Conservation (phyloP, 352 stramenopile species). For the Phytophthora brassicae region DNA sequence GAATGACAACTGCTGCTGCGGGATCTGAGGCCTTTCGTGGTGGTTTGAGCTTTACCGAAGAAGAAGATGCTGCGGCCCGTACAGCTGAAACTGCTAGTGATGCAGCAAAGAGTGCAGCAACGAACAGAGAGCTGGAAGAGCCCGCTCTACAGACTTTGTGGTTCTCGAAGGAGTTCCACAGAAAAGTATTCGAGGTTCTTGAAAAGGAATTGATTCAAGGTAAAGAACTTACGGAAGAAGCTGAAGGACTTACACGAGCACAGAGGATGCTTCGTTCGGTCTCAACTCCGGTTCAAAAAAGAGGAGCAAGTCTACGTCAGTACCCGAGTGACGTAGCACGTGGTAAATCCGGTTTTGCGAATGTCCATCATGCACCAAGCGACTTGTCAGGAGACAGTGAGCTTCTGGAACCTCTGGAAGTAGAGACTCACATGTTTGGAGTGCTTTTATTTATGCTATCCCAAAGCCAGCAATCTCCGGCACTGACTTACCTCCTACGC, state of each 20-base stretch:
- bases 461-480: slow-evolving; percentile 64
- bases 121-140: slow-evolving; percentile 70
- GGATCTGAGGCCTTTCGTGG: slow-evolving; percentile 11
- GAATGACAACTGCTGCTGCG: slow-evolving; percentile 10
- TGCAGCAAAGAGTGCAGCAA: slow-evolving; percentile 74
- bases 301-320: slow-evolving; percentile 44
- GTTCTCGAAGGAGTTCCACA: slow-evolving; percentile 87
- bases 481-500: slow-evolving; percentile 60
- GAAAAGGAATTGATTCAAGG: slow-evolving; percentile 78
- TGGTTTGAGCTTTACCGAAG: slow-evolving; percentile 39
- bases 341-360: slow-evolving; percentile 43
- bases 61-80: slow-evolving; percentile 57
- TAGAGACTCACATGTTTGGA: slow-evolving; percentile 73
- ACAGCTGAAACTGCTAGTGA: slow-evolving; percentile 78
- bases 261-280: slow-evolving; percentile 84
- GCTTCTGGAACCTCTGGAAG: slow-evolving; percentile 72
- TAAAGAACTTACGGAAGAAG: slow-evolving; percentile 67
- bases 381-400: slow-evolving; percentile 39
- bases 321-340: slow-evolving; percentile 48
- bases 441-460: slow-evolving; percentile 82
- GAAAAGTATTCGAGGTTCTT: slow-evolving; percentile 86
- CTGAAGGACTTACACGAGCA: slow-evolving; percentile 74
- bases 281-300: slow-evolving; percentile 73
- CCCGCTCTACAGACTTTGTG: slow-evolving; percentile 79
- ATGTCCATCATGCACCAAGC: slow-evolving; percentile 36